Conservation (phyloP, 768 basidiomycete species). For the Leccinellum albellum region DNA sequence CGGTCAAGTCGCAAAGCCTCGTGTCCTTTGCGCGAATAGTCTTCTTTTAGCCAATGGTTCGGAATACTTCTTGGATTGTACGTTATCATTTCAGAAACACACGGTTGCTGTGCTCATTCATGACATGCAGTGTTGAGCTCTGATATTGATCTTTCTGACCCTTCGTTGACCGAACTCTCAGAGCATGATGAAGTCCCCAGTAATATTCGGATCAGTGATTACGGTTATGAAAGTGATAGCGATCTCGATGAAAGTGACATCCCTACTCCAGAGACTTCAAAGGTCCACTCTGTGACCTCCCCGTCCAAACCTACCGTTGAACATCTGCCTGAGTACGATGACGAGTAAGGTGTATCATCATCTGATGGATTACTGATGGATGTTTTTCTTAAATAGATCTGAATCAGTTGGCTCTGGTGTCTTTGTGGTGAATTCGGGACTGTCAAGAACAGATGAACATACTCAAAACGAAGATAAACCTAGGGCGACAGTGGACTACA, state of each 20-base stretch:
- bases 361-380: background rate
- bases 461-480: background rate
- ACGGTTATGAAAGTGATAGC: conserved; percentile 33
- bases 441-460: background rate
- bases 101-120: background rate
- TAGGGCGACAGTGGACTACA: background rate
- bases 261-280: background rate
- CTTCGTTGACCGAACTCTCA: conserved; percentile 12
- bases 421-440: conserved; percentile 15
- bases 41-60: conserved; percentile 23
- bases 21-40: conserved; percentile 29
- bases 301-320: background rate
- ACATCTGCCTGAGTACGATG: conserved; percentile 4
- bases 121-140: conserved; percentile 11
- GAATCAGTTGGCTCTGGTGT: conserved; percentile 17
- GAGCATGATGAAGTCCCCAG: conserved; percentile 6
- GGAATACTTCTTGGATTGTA: conserved; percentile 25
- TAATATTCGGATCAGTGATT: conserved; percentile 12
- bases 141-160: conserved; percentile 3
- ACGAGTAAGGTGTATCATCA: background rate
- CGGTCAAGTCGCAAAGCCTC: conserved; percentile 13
- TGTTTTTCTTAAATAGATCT: conserved; percentile 1
- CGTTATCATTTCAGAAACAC: background rate
- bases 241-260: conserved; percentile 25
- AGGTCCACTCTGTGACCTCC: background rate